Evolutionary conservation across 148 eudicot genomes (phyloP), one percentile per base, ranked within the genome.

Genomic region (Fagopyrum tataricum): DNA sequence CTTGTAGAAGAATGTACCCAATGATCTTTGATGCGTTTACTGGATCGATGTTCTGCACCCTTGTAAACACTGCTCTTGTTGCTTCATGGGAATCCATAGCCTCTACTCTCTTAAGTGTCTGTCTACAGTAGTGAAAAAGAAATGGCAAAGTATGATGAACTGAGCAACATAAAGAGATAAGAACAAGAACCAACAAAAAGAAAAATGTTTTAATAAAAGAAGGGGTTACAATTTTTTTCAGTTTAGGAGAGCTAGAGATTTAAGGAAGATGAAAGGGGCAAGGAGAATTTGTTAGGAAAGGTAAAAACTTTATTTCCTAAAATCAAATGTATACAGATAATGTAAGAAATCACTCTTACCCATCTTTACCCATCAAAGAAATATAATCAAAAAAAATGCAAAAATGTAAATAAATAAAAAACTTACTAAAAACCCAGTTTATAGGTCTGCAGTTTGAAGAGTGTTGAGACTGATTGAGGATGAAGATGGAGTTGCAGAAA

Each of bases 31-130:
- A 80, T 4, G 90, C 98, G 77, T 90, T 82, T 31, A 90, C 96
- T 48, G 90, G 96, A 84, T 93, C 98, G 59, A 90, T 70, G 71
- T 41, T 74, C 71, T 86, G 85, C 12, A 93, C 82, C 58, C 89
- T 78, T 0, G 87, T 75, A 64, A 88, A 82, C 7, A 93, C 87
- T 44, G 80, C 75, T 41, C 76, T 82, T 1, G 91, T 78, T 24
- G 93, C 89, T 44, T 93, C 96, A 55, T 81, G 70, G 13, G 90
- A 79, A 78, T 93, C 98, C 97, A 91, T 91, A 72, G 47, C 49
- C 11, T 31, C 37, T 31, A 31, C 37, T 31, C 37, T 31, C 37
- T 31, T 31, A 2, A 31, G 37, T 31, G 9, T 9, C 52, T 56
- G 44, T 55, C 23, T 55, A 59, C 39, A 59, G 66, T 21, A 40